phyloP scores from a whole-genome alignment of 129 eudicot species.

The sunflower (Helianthus annuus) region HanXRQr2.0-SUNRISE NC_035448.2:20996049-20996548 shows the following conservation, averaged over 20 bases:
- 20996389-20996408: neutral
- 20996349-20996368: neutral
- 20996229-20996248: neutral
- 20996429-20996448: neutral
- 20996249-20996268: neutral
- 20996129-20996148: neutral
- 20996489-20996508: neutral
- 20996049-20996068: conserved; percentile 83
- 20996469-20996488: neutral
- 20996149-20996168: neutral
- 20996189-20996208: neutral
- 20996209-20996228: neutral
- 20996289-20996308: neutral
- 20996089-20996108: neutral
- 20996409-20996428: too few relatives aligned
- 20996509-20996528: neutral
- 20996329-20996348: neutral
- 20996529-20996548: too few relatives aligned
- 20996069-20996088: conserved; percentile 81
- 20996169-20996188: neutral
- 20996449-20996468: neutral
- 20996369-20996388: neutral
- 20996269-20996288: too few relatives aligned
- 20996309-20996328: neutral
- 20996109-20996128: neutral